A percentile compares a stretch with the other conserved stretches of the same genome.
phyloP scores from a whole-genome alignment of 2,329 filamentous ascomycete genomes.

The Fusarium sp. region DNA sequence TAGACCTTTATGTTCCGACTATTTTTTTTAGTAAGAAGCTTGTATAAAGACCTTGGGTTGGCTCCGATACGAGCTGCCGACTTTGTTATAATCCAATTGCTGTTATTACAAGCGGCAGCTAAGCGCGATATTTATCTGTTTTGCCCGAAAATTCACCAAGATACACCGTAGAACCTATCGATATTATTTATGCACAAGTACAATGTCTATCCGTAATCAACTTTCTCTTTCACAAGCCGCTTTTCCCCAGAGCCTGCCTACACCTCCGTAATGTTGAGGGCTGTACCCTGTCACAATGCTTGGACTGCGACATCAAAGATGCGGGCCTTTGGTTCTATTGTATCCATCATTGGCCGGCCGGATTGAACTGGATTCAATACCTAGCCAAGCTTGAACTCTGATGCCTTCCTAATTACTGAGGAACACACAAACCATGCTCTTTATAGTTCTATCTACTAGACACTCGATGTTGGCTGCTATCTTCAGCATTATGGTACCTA shows the following conservation, averaged over 20 bases:
- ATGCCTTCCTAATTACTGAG: too few species aligned
- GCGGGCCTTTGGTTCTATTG: too few species aligned
- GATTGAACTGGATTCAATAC: too few species aligned
- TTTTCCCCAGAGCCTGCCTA: not conserved
- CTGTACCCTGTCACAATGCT: not conserved
- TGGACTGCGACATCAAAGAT: not conserved
- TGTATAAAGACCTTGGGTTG: not conserved
- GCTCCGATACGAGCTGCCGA: not conserved
- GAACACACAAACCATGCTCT: too few species aligned
- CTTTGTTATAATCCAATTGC: not conserved
- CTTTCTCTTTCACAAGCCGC: fast-evolving
- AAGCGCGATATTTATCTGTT: fast-evolving
- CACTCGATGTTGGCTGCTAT: too few species aligned
- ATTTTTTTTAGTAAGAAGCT: not conserved
- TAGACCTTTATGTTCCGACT: not conserved
- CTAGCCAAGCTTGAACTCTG: too few species aligned
- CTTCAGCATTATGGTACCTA: too few species aligned
- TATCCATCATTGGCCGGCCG: too few species aligned
- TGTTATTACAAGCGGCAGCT: fast-evolving
- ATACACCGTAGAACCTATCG: not conserved
- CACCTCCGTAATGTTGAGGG: not conserved
- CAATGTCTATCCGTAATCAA: fast-evolving
- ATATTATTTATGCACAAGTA: fast-evolving
- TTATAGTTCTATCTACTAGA: too few species aligned
- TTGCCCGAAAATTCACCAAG: too few species aligned